Percentiles rank a stretch among this genome's conserved stretches.
These are phyloP conservation scores for Pistacia integerrima DNA, from an alignment of 345 rosid genomes.

Conservation along the genomic window DNA sequence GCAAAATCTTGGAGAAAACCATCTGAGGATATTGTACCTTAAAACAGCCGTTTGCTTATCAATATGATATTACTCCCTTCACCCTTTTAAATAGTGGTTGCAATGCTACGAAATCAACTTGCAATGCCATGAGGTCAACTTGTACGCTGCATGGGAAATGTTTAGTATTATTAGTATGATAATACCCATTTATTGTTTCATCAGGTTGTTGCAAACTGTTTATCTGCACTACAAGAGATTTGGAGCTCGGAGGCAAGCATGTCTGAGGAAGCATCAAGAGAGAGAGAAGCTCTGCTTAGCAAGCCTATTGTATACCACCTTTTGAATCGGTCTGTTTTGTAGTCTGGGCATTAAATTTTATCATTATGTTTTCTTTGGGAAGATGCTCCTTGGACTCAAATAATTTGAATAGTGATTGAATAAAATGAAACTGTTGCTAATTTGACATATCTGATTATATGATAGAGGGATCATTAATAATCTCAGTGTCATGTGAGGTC, in stretches of 20 bases:
- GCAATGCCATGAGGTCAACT: too few species aligned
- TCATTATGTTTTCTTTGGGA: background rate
- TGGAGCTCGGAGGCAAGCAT: conserved; percentile 84
- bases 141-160: background rate
- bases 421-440: background rate
- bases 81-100: background rate
- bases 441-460: background rate
- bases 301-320: conserved; percentile 70
- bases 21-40: too few species aligned
- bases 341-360: conserved; percentile 12
- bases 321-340: conserved; percentile 67
- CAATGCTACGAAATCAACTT: background rate
- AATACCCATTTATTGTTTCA: conserved; percentile 15
- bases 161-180: background rate
- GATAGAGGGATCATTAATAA: background rate
- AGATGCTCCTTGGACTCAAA: background rate
- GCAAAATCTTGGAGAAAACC: too few species aligned
- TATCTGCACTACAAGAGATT: conserved; percentile 91
- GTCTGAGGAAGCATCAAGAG: conserved; percentile 87
- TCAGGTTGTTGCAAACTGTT: conserved; percentile 92
- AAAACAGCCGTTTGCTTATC: background rate
- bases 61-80: background rate
- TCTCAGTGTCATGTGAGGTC: background rate
- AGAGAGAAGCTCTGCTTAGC: conserved; percentile 81
- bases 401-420: conserved; percentile 5